Evolutionary conservation across 164 flowering plant species (phyloP), one percentile per base, ranked within the genome.

Genomic region (Litsea cubeba): DNA sequence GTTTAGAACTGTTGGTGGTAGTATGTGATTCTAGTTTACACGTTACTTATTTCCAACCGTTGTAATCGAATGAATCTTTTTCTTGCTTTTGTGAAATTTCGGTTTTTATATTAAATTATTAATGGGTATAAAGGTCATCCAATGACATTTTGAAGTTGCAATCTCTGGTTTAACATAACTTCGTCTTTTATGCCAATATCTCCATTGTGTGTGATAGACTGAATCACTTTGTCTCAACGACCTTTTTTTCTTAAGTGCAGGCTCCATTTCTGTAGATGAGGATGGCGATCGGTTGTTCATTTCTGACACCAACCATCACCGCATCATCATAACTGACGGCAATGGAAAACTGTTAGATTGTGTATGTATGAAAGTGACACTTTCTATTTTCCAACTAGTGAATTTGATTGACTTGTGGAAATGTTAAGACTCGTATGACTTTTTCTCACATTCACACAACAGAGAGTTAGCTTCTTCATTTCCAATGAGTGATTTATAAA

Each of bases 281-380:
- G 64, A 54, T 79, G 88, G 89, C 10, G 70, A 79, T 58, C 91
- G 93, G 35, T 70, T 92, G 73, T 95, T 95, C 82, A 80, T 95
- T 71, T 95, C 98, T 25, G 98, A 95, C 78, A 84, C 81, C 82
- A 91, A 92, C 81, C 95, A 93, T 82, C 97, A 95, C 78, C 86
- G 99, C 17, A 89, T 95, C 62, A 81, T 95, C 66, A 74, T 93
- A 77, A 71, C 77, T 73, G 82, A 87, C 72, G 80, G 82, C 49
- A 69, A 78, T 74, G 97, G 97, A 69, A 83, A 81, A 75, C 87
- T 95, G 78, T 81, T 89, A 65, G 99, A 95, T 67, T 85, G 86
- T 87, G 99, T 95, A 90, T 69, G 97, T 84, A 72, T 75, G 50
- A 17, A 71, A 58, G 0, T 68, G 62, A 8, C 68, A 10, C 12